Conservation (phyloP, 257 asterid genomes). For the Vinca minor region DNA sequence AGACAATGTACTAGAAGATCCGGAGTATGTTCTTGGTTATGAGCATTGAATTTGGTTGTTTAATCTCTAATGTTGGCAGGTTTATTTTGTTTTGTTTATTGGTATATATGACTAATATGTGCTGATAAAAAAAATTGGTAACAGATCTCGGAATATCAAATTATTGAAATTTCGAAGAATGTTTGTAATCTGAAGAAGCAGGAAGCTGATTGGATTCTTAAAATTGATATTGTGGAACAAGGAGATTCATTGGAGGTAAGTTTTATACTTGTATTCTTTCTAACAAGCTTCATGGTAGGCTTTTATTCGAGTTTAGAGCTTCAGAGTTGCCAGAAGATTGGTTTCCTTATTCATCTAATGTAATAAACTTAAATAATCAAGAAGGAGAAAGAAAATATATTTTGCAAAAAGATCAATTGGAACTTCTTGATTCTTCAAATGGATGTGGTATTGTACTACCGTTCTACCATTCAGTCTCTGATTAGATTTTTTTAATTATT, state of each 20-base stretch:
- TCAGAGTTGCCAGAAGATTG: no score
- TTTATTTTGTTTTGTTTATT: background rate
- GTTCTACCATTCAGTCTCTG: background rate
- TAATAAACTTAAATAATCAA: background rate
- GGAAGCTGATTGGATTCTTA: slow-evolving; percentile 99
- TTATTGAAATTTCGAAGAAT: slow-evolving; percentile 88
- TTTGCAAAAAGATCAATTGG: background rate
- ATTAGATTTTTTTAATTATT: slow-evolving; percentile 19
- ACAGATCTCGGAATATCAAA: slow-evolving; percentile 77
- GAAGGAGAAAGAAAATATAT: no score
- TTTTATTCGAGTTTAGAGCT: no score
- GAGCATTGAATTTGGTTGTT: no score
- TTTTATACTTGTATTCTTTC: no score
- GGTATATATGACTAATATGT: background rate
- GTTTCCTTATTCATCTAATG: background rate
- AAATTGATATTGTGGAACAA: slow-evolving; percentile 83
- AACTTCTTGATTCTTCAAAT: background rate
- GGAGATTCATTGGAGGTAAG: slow-evolving; percentile 72
- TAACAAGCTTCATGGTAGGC: no score
- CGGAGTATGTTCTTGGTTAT: no score
- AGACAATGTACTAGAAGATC: no score
- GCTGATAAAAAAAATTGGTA: slow-evolving; percentile 18
- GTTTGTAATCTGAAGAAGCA: slow-evolving; percentile 86
- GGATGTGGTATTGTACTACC: no score
- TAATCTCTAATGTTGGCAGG: no score